Percentiles rank a stretch among this genome's conserved stretches.
Evolutionary conservation across 164 flowering plant genomes (phyloP).

Genomic region (Litsea cubeba): DNA sequence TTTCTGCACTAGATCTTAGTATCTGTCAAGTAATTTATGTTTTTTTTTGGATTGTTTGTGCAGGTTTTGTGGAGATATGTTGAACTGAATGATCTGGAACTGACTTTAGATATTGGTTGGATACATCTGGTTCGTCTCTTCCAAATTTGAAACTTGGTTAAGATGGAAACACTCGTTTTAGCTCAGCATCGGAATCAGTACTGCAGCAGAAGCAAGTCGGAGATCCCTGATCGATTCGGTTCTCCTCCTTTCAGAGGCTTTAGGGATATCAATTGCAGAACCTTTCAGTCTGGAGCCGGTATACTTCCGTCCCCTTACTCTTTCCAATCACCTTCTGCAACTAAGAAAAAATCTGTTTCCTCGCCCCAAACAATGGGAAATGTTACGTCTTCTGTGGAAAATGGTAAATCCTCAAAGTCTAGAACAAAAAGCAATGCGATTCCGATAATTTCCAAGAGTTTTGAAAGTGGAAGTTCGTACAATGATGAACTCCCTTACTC

Average conservation of each 20-base stretch:
- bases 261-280: slow-evolving; percentile 49
- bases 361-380: slow-evolving; percentile 19
- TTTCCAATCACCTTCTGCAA: slow-evolving; percentile 17
- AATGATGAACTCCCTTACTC: slow-evolving; percentile 29
- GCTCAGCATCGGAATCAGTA: slow-evolving; percentile 56
- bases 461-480: slow-evolving; percentile 16
- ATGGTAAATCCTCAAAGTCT: background rate
- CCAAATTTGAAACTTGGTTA: background rate
- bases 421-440: slow-evolving; percentile 31
- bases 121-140: background rate
- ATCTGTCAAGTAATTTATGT: background rate
- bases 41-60: background rate
- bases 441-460: slow-evolving; percentile 24
- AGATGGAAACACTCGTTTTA: slow-evolving; percentile 71
- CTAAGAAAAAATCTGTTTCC: slow-evolving; percentile 9
- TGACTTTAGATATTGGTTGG: background rate
- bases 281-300: slow-evolving; percentile 54
- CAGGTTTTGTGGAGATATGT: background rate
- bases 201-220: slow-evolving; percentile 27
- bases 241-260: slow-evolving; percentile 36
- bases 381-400: slow-evolving; percentile 5
- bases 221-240: slow-evolving; percentile 23
- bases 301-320: slow-evolving; percentile 50
- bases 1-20: no score
- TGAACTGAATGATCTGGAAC: background rate